Base-by-base conservation (phyloP, 2,329 filamentous ascomycete genomes). In the Fusarium guadeloupense region DNA sequence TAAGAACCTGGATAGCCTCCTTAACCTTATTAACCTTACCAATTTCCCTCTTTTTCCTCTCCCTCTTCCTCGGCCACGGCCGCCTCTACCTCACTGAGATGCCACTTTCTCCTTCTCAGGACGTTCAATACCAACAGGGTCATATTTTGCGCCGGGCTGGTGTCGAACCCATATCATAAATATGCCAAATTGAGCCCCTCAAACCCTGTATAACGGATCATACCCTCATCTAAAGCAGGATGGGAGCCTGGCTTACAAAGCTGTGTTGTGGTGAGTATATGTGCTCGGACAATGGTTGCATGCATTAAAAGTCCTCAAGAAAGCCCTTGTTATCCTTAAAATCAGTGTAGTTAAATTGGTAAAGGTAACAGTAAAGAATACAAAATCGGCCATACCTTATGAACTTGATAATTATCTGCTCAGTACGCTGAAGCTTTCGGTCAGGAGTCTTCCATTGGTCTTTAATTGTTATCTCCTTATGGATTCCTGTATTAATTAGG, bases 121-220 rank as follows among this genome's bases (percentile, higher is more conserved):
- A 12, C 26, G 26, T 28, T 28, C 26, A 28, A 28, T 12, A 12
- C 26, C 26, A 28, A 28, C 26, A 12, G 26, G 26, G 12, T 9
- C 26, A 12, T 28, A 6, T 20, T 12, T 31, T 28, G 16, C 26
- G 10, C 26, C 26, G 26, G 26, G 26, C 9, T 28, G 26, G 12
- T 56, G 43, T 46, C 37, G 52, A 16, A 51, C 10, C 57, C 43
- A 60, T 26, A 26, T n/a, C 6, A 56, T 16, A 45, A 56, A 45
- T 42, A 48, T 50, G 33, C 53, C 53, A 25, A 45, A 4, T 20
- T 45, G 34, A 6, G 53, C 53, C n/a, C 26, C 23, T 43, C n/a
- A n/a, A n/a, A n/a, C 21, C 53, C 45, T 17, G 26, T 46, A 40
- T 39, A 56, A 33, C 45, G 33, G 33, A 56, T 35, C 14, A 56